A percentile compares a stretch with the other conserved stretches of the same genome.
Conservation (phyloP, 139 green algal species). For the Tetraselmis striata region DNA sequence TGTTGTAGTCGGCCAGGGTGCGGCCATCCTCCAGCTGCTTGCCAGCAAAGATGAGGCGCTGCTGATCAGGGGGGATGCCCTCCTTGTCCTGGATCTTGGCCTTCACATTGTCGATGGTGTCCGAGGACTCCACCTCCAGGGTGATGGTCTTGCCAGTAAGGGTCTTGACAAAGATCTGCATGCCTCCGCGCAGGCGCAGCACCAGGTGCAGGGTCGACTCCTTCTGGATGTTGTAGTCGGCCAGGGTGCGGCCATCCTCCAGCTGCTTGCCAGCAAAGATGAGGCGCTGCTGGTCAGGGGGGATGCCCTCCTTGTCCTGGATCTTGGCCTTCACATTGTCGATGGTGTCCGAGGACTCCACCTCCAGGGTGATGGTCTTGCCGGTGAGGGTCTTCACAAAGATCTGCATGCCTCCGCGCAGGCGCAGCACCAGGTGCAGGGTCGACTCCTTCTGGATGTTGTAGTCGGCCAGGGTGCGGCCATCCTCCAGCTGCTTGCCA, state of each 20-base stretch:
- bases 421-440: constrained; percentile 60
- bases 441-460: constrained; percentile 97
- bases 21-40: constrained; percentile 90
- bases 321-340: constrained; percentile 77
- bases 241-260: constrained; percentile 90
- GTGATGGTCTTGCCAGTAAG: constrained; percentile 20
- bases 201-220: constrained; percentile 65
- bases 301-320: constrained; percentile 9
- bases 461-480: constrained; percentile 92
- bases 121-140: constrained; percentile 65
- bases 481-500: constrained; percentile 86
- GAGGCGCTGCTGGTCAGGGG: constrained; percentile 6
- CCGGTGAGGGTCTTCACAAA: too few species aligned
- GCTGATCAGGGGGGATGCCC: background rate
- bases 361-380: constrained; percentile 46
- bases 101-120: constrained; percentile 74
- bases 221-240: constrained; percentile 99
- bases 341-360: constrained; percentile 65
- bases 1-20: constrained; percentile 96
- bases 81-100: constrained; percentile 53
- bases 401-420: too few species aligned
- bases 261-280: constrained; percentile 59
- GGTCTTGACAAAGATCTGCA: too few species aligned
- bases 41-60: constrained; percentile 9
- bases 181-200: constrained; percentile 83